These are phyloP conservation scores for Naganishia randhawae DNA, from an alignment of 768 basidiomycete genomes.

Conservation along the genomic window DNA sequence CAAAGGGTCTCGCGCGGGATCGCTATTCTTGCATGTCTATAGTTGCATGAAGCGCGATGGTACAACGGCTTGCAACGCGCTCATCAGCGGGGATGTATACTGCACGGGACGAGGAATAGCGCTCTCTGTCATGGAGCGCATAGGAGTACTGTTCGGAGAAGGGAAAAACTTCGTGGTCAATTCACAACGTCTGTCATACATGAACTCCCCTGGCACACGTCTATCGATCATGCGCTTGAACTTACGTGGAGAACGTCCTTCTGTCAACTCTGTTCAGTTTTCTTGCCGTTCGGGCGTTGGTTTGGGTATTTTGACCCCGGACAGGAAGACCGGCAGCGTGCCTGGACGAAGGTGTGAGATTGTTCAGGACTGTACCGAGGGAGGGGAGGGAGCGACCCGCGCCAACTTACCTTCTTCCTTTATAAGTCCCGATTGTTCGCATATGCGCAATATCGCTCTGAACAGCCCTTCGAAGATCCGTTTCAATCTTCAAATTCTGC, in stretches of 20 bases:
- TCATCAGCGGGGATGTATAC: conserved; percentile 1
- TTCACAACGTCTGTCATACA: neutral
- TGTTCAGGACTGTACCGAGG: neutral
- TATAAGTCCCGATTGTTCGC: conserved; percentile 88
- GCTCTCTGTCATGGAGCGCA: neutral
- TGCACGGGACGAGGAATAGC: neutral
- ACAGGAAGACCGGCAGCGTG: conserved; percentile 93
- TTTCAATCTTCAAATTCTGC: conserved; percentile 74
- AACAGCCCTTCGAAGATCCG: conserved; percentile 74
- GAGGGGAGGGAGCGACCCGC: neutral
- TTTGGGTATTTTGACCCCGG: conserved; percentile 86
- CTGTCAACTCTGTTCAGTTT: conserved; percentile 84
- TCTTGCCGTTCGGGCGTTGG: conserved; percentile 82
- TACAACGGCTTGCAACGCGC: neutral
- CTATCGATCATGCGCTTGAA: too few relatives aligned
- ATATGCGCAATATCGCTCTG: conserved; percentile 90
- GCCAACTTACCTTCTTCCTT: conserved; percentile 64
- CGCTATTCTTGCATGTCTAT: too few relatives aligned
- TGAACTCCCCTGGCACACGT: neutral
- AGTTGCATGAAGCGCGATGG: too few relatives aligned
- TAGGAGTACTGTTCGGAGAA: neutral
- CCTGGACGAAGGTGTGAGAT: conserved; percentile 22
- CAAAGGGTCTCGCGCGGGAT: too few relatives aligned
- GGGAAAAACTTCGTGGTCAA: neutral
- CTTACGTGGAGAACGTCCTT: conserved; percentile 50